These are phyloP conservation scores for Fulvia fulva DNA, from an alignment of 2,329 filamentous ascomycete genomes.

Conservation along the genomic window DNA sequence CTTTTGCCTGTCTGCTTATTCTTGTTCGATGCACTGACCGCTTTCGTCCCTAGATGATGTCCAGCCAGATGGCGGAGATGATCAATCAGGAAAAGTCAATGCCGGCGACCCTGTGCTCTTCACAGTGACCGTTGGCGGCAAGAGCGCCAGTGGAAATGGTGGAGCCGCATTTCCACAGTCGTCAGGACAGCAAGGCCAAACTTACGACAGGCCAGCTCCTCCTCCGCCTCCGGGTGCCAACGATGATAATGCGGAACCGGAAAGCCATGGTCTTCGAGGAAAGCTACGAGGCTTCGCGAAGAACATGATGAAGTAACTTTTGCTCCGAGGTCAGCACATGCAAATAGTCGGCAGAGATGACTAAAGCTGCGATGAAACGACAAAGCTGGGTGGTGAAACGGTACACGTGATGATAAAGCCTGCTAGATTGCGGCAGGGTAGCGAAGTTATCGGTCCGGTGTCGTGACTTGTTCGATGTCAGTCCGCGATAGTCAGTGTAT, in stretches of 20 bases:
- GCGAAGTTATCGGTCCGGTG: background rate
- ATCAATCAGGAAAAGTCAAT: slow-evolving; percentile 53
- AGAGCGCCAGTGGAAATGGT: slow-evolving; percentile 11
- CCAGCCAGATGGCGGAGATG: slow-evolving; percentile 53
- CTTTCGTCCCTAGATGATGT: slow-evolving; percentile 54
- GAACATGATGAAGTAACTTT: slow-evolving; percentile 4
- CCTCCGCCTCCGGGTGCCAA: slow-evolving; percentile 10
- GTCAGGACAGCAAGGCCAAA: slow-evolving; percentile 2
- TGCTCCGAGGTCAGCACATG: background rate
- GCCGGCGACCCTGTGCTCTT: slow-evolving; percentile 45
- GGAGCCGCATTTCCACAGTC: slow-evolving; percentile 4
- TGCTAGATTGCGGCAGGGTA: background rate
- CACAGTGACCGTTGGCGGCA: slow-evolving; percentile 22
- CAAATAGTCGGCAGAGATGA: background rate
- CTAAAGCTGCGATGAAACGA: background rate
- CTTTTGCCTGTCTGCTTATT: slow-evolving; percentile 42
- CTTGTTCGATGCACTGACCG: slow-evolving; percentile 49
- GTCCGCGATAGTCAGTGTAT: background rate
- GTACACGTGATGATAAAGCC: background rate
- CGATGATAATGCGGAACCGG: background rate
- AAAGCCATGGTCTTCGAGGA: slow-evolving; percentile 3
- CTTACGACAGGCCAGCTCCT: slow-evolving; percentile 14
- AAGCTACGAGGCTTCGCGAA: slow-evolving; percentile 10
- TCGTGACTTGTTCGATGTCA: background rate
- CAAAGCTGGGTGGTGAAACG: background rate